Conservation (phyloP, 768 basidiomycete species). For the Tricholoma terreum region DNA sequence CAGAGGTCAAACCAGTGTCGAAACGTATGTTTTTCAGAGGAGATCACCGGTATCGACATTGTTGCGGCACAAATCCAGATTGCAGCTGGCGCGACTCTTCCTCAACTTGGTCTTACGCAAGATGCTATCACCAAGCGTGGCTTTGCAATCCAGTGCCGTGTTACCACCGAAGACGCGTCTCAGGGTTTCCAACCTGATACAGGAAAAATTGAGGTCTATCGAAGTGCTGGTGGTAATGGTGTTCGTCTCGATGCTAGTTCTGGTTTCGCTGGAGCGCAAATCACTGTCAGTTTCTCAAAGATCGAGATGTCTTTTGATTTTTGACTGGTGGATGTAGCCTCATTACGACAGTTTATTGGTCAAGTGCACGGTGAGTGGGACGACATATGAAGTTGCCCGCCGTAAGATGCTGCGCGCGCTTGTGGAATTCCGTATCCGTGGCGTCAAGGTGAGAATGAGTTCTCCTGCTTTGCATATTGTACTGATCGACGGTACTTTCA, state of each 20-base stretch:
- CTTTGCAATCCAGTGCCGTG: constrained; percentile 96
- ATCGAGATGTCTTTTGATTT: background rate
- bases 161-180: constrained; percentile 97
- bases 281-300: constrained; percentile 58
- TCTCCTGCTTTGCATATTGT: too few species aligned
- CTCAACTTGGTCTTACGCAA: constrained; percentile 93
- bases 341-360: constrained; percentile 98
- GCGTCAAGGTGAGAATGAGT: constrained; percentile 73
- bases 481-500: constrained; percentile 23
- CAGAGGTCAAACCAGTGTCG: constrained; percentile 1
- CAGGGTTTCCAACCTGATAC: constrained; percentile 94
- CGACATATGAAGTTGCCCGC: constrained; percentile 97
- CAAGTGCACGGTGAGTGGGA: constrained; percentile 93
- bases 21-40: constrained; percentile 56
- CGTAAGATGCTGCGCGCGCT: constrained; percentile 99
- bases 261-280: constrained; percentile 98
- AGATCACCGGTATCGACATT: constrained; percentile 98
- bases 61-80: constrained; percentile 99
- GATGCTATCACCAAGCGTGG: constrained; percentile 95
- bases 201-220: constrained; percentile 99
- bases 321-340: constrained; percentile 50
- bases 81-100: constrained; percentile 94
- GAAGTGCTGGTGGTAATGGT: constrained; percentile 97
- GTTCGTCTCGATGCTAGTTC: constrained; percentile 95
- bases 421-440: constrained; percentile 99